Evolutionary conservation across 1,284 basidiomycete genomes (phyloP).

Genomic region (Grifola frondosa): DNA sequence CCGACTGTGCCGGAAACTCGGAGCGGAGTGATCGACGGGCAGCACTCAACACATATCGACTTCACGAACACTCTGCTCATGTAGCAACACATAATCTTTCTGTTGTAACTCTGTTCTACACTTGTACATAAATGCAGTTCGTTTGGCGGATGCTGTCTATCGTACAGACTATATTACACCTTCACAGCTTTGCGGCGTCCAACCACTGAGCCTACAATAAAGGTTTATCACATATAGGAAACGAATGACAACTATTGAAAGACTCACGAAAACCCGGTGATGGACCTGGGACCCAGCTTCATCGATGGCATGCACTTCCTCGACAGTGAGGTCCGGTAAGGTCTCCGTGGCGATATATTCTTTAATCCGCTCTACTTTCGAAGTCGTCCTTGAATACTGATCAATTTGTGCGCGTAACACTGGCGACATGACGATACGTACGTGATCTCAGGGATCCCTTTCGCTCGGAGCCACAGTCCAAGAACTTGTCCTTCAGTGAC

Average conservation of each 20-base stretch:
- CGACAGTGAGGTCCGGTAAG: conserved; percentile 55
- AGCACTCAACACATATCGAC: too few relatives aligned
- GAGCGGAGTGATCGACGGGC: too few relatives aligned
- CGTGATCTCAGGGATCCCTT: conserved; percentile 52
- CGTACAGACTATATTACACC: too few relatives aligned
- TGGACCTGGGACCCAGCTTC: conserved; percentile 60
- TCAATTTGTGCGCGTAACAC: background rate
- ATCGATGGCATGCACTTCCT: conserved; percentile 66
- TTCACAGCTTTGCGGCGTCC: too few relatives aligned
- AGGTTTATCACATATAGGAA: too few relatives aligned
- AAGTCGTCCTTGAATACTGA: conserved; percentile 53
- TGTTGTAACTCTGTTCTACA: too few relatives aligned
- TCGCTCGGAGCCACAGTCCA: conserved; percentile 35
- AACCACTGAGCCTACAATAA: too few relatives aligned
- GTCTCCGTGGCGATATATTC: conserved; percentile 61
- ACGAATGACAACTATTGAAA: conserved; percentile 24
- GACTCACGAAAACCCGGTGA: conserved; percentile 49
- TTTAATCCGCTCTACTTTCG: conserved; percentile 63
- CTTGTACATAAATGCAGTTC: too few relatives aligned
- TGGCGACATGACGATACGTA: conserved; percentile 33
- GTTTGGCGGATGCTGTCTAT: too few relatives aligned
- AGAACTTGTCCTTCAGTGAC: conserved; percentile 36
- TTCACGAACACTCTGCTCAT: too few relatives aligned
- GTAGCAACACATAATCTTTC: too few relatives aligned
- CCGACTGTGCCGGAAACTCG: too few relatives aligned